Evolutionary conservation across 2,329 filamentous ascomycete genomes (phyloP).

Genomic region (Fusarium robinianum): DNA sequence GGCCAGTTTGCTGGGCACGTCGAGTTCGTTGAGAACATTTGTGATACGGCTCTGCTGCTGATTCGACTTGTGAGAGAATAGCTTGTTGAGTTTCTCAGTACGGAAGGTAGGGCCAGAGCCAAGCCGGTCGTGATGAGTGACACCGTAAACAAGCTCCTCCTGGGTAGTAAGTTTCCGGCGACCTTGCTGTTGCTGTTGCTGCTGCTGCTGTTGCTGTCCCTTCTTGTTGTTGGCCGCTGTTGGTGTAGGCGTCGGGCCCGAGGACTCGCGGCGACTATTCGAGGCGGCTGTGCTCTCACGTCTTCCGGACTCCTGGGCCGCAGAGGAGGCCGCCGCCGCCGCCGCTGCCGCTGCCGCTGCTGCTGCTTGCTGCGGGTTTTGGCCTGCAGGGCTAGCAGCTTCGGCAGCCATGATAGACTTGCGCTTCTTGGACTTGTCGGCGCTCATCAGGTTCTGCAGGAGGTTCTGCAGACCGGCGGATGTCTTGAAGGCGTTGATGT

Average conservation of each 20-base stretch:
- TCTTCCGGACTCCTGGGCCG: slow-evolving; percentile 46
- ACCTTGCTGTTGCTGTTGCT: slow-evolving; percentile 46
- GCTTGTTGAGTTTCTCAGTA: slow-evolving; percentile 78
- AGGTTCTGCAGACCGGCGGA: slow-evolving; percentile 79
- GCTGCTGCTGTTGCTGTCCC: slow-evolving; percentile 36
- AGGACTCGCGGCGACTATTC: slow-evolving; percentile 44
- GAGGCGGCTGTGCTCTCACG: slow-evolving; percentile 60
- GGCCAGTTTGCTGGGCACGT: slow-evolving; percentile 69
- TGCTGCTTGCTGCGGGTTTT: slow-evolving; percentile 23
- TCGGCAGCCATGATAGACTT: slow-evolving; percentile 70
- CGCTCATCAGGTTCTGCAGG: slow-evolving; percentile 78
- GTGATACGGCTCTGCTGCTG: slow-evolving; percentile 77
- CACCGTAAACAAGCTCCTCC: slow-evolving; percentile 80
- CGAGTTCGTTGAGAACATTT: slow-evolving; percentile 71
- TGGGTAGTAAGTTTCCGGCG: slow-evolving; percentile 73
- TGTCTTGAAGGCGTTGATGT: slow-evolving; percentile 77
- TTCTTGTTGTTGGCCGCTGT: slow-evolving; percentile 55
- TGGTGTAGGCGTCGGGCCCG: slow-evolving; percentile 40
- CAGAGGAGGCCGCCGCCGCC: slow-evolving; percentile 36
- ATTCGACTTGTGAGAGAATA: slow-evolving; percentile 75
- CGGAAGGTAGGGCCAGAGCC: slow-evolving; percentile 88
- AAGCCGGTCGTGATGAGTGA: slow-evolving; percentile 83
- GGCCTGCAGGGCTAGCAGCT: slow-evolving; percentile 51
- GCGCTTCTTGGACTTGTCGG: slow-evolving; percentile 89
- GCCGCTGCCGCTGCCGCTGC: slow-evolving; percentile 20